Percentiles rank a stretch among this genome's conserved stretches.
Conservation (phyloP, 768 basidiomycete genomes). For the Hortiboletus campestris region DNA sequence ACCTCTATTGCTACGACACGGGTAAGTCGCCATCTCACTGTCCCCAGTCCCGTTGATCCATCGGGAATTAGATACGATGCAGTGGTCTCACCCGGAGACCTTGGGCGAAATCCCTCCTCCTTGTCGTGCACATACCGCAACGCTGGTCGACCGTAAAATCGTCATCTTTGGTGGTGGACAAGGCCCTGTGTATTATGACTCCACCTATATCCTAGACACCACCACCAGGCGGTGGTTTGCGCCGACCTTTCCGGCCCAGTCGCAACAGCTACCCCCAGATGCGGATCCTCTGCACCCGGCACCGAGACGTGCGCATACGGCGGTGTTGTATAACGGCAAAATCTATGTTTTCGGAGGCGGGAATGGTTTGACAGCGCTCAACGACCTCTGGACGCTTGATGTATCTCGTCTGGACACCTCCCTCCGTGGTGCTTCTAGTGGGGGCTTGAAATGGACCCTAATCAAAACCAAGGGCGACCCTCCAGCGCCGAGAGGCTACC, state of each 20-base stretch:
- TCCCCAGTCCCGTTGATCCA: not conserved
- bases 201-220: constrained; percentile 82
- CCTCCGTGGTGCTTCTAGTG: constrained; percentile 8
- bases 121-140: constrained; percentile 85
- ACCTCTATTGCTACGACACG: constrained; percentile 83
- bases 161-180: constrained; percentile 88
- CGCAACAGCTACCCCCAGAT: constrained; percentile 1
- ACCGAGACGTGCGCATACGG: constrained; percentile 84
- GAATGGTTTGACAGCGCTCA: constrained; percentile 84
- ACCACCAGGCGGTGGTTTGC: constrained; percentile 62
- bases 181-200: constrained; percentile 78
- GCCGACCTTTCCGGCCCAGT: constrained; percentile 36
- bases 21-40: constrained; percentile 40
- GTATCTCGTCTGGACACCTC: constrained; percentile 43
- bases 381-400: constrained; percentile 88
- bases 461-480: constrained; percentile 53
- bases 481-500: constrained; percentile 78
- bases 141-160: constrained; percentile 75
- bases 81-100: constrained; percentile 80
- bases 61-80: constrained; percentile 67
- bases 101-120: constrained; percentile 79
- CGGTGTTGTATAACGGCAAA: constrained; percentile 66
- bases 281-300: constrained; percentile 41
- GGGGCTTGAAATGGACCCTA: constrained; percentile 55
- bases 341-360: constrained; percentile 94